Percentiles rank a stretch among this genome's conserved stretches.
Evolutionary conservation across 768 basidiomycete species (phyloP).

Genomic region (Russula sp.): DNA sequence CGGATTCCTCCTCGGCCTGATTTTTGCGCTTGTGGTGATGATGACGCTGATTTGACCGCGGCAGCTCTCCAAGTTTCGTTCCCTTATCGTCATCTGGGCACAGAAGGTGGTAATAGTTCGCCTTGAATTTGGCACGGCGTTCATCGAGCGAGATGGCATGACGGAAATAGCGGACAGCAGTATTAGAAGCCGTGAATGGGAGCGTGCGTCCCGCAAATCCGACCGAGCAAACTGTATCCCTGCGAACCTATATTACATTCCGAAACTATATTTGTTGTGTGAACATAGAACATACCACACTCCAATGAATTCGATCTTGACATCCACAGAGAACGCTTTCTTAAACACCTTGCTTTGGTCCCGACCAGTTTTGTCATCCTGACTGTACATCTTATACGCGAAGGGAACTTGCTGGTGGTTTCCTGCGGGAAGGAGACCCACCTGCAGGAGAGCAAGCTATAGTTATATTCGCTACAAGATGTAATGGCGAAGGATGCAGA

Average conservation of each 20-base stretch:
- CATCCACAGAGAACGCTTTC: slow-evolving; percentile 68
- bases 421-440: slow-evolving; percentile 62
- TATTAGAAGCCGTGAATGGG: slow-evolving; percentile 61
- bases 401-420: slow-evolving; percentile 77
- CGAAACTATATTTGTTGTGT: not conserved
- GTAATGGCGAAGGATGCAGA: slow-evolving; percentile 23
- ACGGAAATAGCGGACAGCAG: slow-evolving; percentile 56
- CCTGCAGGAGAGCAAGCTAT: slow-evolving; percentile 31
- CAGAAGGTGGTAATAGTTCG: slow-evolving; percentile 26
- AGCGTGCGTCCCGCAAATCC: slow-evolving; percentile 59
- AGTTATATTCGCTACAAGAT: not conserved
- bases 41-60: slow-evolving; percentile 29
- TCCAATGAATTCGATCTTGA: slow-evolving; percentile 66
- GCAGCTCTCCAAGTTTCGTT: slow-evolving; percentile 47
- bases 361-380: slow-evolving; percentile 55
- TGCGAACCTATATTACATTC: slow-evolving; percentile 28
- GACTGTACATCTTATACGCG: slow-evolving; percentile 68
- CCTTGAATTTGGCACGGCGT: slow-evolving; percentile 51
- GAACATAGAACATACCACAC: slow-evolving; percentile 46
- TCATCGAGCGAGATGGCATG: slow-evolving; percentile 71
- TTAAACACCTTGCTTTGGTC: slow-evolving; percentile 62
- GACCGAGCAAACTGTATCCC: slow-evolving; percentile 69
- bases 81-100: slow-evolving; percentile 39
- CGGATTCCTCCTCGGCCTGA: slow-evolving; percentile 39
- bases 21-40: slow-evolving; percentile 25